Evolutionary conservation across 2,329 filamentous ascomycete genomes (phyloP).

Genomic region (Knoxdaviesia capensis): DNA sequence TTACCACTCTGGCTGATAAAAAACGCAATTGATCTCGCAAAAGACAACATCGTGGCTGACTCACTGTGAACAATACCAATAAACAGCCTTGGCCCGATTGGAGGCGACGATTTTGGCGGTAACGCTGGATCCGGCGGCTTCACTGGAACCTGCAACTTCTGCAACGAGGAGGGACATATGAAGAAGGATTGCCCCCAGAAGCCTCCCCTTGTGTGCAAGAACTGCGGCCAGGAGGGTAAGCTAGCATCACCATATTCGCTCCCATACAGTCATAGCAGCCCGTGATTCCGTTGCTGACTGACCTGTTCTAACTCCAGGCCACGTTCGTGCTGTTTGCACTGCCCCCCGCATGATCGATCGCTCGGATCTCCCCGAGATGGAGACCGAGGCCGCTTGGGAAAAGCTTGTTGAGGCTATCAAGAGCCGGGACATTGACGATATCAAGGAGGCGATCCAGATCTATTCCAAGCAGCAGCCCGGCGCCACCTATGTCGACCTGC

Average conservation of each 20-base stretch:
- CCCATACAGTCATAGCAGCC: too few species aligned
- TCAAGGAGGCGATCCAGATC: constrained; percentile 35
- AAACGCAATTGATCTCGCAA: too few species aligned
- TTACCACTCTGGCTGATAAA: too few species aligned
- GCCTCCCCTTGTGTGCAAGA: constrained; percentile 33
- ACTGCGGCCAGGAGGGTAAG: constrained; percentile 40
- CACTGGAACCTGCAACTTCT: constrained; percentile 18
- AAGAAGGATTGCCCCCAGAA: constrained; percentile 42
- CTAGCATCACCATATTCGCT: neutral
- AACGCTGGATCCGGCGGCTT: constrained; percentile 12
- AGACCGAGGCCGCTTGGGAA: constrained; percentile 35
- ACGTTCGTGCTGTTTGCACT: constrained; percentile 33
- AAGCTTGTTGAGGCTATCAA: constrained; percentile 29
- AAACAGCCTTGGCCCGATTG: neutral
- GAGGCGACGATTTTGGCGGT: constrained; percentile 11
- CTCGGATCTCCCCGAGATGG: constrained; percentile 23
- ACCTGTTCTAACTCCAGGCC: constrained; percentile 29
- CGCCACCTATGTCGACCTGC: constrained; percentile 38
- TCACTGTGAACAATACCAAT: too few species aligned
- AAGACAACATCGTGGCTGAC: too few species aligned
- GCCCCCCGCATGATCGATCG: constrained; percentile 38
- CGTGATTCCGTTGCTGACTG: too few species aligned
- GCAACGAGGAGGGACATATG: constrained; percentile 30
- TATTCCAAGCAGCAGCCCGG: constrained; percentile 42
- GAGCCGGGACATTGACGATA: constrained; percentile 39